phyloP scores from a whole-genome alignment of 225 moss, liverwort and hornwort genomes.

The Pleurozium schreberi region DNA sequence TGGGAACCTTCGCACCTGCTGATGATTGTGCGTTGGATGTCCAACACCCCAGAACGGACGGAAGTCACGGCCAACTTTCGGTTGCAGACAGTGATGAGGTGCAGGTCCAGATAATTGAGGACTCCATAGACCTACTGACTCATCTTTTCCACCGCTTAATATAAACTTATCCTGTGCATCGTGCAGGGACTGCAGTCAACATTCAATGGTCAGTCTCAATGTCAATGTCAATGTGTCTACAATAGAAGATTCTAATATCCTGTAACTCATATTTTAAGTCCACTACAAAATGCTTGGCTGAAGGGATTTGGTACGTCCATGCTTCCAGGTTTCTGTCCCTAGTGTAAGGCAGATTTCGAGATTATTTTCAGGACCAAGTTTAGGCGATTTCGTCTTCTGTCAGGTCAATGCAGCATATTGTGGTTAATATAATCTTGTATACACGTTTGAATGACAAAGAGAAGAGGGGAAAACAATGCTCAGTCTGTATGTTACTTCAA shows the following conservation, averaged over 20 bases:
- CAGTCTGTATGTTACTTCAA: neutral
- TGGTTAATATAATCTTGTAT: neutral
- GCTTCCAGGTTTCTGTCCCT: neutral
- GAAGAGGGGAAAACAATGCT: neutral
- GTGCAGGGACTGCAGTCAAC: neutral
- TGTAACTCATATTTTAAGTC: neutral
- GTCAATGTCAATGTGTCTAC: neutral
- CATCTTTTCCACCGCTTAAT: neutral
- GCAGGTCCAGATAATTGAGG: neutral
- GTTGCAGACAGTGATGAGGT: neutral
- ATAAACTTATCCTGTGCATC: neutral
- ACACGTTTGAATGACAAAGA: neutral
- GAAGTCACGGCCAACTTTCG: neutral
- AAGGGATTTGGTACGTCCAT: neutral
- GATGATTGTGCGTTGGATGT: neutral
- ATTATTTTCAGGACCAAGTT: neutral
- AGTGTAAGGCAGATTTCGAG: neutral
- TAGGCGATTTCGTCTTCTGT: neutral
- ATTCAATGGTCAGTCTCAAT: no score
- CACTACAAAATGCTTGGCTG: neutral
- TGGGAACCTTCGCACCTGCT: neutral
- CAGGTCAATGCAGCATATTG: neutral
- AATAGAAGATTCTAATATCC: neutral
- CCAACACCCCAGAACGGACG: neutral
- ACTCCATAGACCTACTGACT: neutral